Evolutionary conservation across 306 rosid genomes (phyloP).

Genomic region (Myrica gale): DNA sequence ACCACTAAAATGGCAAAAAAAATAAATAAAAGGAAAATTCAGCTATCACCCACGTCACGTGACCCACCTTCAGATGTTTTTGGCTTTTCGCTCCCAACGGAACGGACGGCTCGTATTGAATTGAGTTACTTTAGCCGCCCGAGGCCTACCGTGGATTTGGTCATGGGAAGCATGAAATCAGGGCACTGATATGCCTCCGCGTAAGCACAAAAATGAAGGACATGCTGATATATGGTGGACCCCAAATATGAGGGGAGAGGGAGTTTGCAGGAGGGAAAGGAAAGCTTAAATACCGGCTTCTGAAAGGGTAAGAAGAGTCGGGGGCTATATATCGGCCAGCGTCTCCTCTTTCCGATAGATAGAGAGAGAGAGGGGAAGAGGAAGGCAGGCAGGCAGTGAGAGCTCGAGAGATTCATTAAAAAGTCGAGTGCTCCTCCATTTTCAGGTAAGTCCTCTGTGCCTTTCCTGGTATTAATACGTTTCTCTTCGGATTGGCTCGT

Average conservation of each 20-base stretch:
- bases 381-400: background rate
- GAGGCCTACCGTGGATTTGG: background rate
- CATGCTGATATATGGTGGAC: background rate
- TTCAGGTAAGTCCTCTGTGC: conserved; percentile 9
- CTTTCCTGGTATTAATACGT: background rate
- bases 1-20: too few relatives aligned
- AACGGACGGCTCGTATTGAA: too few relatives aligned
- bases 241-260: background rate
- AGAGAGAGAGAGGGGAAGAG: background rate
- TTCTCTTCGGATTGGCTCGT: background rate
- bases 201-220: background rate
- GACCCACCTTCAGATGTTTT: too few relatives aligned
- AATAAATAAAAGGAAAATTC: too few relatives aligned
- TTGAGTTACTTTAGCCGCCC: too few relatives aligned
- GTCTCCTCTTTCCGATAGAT: background rate
- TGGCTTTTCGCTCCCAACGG: too few relatives aligned
- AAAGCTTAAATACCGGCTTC: conserved; percentile 25
- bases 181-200: background rate
- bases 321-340: background rate
- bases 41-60: too few relatives aligned
- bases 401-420: background rate
- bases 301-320: background rate
- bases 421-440: background rate
- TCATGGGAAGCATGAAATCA: background rate
- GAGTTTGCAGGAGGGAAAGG: background rate